Conservation (phyloP, 73 alveolate species). For the Tetrahymena elliotti region DNA sequence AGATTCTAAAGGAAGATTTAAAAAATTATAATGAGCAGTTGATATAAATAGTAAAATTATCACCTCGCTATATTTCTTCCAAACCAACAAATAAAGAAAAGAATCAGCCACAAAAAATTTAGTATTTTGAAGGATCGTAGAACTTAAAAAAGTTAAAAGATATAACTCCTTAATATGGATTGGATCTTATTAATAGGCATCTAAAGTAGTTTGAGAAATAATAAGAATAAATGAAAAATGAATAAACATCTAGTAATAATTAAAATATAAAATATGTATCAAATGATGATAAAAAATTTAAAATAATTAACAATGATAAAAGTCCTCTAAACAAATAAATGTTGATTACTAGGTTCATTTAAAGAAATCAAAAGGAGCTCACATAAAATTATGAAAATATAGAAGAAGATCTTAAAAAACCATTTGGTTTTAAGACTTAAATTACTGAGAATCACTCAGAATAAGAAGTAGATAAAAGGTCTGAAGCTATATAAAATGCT, state of each 20-base stretch:
- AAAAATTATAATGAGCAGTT: not conserved
- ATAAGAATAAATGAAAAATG: not conserved
- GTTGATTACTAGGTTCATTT: not conserved
- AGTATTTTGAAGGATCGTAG: not conserved
- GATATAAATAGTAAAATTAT: not conserved
- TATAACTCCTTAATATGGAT: not conserved
- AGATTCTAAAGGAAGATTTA: not conserved
- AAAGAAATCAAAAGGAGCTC: not conserved
- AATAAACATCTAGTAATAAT: not conserved
- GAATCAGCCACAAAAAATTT: not conserved
- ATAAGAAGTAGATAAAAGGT: not conserved
- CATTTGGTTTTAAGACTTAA: not conserved
- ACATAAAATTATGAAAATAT: not conserved
- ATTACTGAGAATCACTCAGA: not conserved
- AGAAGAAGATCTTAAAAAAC: not conserved
- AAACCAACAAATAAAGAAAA: not conserved
- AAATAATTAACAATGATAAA: not conserved
- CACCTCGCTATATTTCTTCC: not conserved
- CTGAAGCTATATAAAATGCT: not conserved
- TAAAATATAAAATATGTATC: not conserved
- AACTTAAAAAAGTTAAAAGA: not conserved
- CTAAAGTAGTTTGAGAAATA: not conserved
- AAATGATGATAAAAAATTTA: not conserved
- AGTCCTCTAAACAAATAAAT: not conserved
- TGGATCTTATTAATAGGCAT: not conserved